phyloP scores from a whole-genome alignment of 192 early-diverging fungal genomes.

The Backusella sp. region DNA sequence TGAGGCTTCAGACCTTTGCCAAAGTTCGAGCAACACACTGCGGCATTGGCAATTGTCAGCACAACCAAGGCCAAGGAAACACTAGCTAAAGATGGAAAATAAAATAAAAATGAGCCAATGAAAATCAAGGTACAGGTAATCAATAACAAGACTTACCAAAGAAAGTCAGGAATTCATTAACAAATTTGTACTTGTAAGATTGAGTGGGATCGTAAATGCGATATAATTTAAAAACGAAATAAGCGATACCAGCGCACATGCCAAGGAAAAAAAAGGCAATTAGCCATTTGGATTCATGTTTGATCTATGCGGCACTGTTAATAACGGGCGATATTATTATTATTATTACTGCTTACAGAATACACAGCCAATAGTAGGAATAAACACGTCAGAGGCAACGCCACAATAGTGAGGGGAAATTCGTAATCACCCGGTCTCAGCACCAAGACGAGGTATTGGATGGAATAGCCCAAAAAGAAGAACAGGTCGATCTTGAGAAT shows the following conservation, averaged over 20 bases:
- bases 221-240: conserved; percentile 66
- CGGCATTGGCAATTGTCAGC: conserved; percentile 50
- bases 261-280: conserved; percentile 62
- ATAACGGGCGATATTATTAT: too few species aligned
- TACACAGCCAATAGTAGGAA: conserved; percentile 65
- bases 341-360: conserved; percentile 39
- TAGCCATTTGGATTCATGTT: conserved; percentile 61
- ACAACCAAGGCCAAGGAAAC: conserved; percentile 44
- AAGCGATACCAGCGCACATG: conserved; percentile 59
- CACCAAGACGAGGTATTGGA: conserved; percentile 65
- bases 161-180: conserved; percentile 64
- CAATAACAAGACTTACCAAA: conserved; percentile 54
- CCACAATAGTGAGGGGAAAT: conserved; percentile 53
- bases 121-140: not conserved
- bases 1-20: conserved; percentile 59
- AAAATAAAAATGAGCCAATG: not conserved
- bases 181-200: conserved; percentile 42
- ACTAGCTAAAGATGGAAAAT: conserved; percentile 15
- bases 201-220: conserved; percentile 54
- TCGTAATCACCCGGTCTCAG: conserved; percentile 43
- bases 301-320: conserved; percentile 35
- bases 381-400: conserved; percentile 55
- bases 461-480: conserved; percentile 75
- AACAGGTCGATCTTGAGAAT: conserved; percentile 81
- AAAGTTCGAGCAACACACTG: conserved; percentile 62